A percentile compares a stretch with the other conserved stretches of the same genome.
These are phyloP conservation scores for Bifiguratus adelaidae DNA, from an alignment of 192 early-diverging fungal species.

Conservation along the genomic window DNA sequence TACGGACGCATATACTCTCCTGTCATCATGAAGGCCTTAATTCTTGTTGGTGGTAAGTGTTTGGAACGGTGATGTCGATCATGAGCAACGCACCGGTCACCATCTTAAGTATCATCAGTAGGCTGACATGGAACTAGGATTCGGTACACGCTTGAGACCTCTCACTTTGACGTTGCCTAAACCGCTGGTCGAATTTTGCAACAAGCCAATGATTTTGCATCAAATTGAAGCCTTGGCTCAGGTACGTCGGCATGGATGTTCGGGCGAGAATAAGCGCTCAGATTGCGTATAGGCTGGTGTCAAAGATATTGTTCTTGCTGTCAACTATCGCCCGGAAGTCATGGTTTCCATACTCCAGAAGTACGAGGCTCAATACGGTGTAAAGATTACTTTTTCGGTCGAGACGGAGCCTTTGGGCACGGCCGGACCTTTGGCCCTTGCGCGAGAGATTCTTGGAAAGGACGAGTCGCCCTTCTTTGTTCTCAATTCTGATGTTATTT, in stretches of 20 bases:
- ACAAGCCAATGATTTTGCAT: conserved; percentile 98
- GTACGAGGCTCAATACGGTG: conserved; percentile 85
- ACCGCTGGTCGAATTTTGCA: conserved; percentile 99
- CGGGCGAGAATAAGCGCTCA: neutral
- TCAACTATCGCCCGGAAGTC: conserved; percentile 97
- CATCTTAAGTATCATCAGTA: neutral
- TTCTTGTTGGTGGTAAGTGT: conserved; percentile 67
- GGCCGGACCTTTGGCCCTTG: conserved; percentile 91
- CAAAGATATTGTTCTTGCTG: conserved; percentile 93
- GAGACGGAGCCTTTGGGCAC: conserved; percentile 97
- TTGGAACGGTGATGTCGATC: neutral
- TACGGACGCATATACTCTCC: neutral
- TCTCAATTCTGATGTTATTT: conserved; percentile 97
- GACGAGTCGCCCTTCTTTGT: conserved; percentile 97
- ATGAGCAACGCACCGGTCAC: neutral
- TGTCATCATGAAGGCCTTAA: conserved; percentile 66
- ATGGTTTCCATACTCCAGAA: conserved; percentile 92
- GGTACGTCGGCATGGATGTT: conserved; percentile 40
- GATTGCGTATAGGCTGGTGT: conserved; percentile 75
- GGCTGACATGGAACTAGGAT: conserved; percentile 41
- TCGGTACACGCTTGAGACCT: conserved; percentile 96
- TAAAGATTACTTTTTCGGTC: conserved; percentile 93
- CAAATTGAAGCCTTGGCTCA: conserved; percentile 96
- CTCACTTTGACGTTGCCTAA: conserved; percentile 95
- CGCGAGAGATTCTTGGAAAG: conserved; percentile 81